A percentile compares a stretch with the other conserved stretches of the same genome.
phyloP scores from a whole-genome alignment of 345 rosid species.

The Bretschneidera sinensis region DNA sequence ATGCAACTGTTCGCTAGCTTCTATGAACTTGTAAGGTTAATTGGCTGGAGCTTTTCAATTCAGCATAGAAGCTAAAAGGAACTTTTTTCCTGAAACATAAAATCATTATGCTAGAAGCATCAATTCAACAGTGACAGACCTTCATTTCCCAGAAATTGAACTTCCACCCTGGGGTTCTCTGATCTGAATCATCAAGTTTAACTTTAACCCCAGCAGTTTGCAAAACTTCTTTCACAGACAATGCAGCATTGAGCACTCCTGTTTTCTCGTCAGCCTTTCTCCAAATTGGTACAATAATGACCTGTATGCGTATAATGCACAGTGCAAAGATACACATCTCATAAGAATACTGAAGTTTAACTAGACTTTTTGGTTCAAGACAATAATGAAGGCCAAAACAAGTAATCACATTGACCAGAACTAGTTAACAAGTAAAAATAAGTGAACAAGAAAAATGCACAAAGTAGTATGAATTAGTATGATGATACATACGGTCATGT shows the following conservation, averaged over 20 bases:
- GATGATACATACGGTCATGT: no score
- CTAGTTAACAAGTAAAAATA: no score
- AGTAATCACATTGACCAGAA: no score
- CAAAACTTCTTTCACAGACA: constrained; percentile 55
- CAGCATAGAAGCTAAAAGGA: background rate
- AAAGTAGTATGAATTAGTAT: no score
- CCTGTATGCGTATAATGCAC: constrained; percentile 32
- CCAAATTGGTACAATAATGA: constrained; percentile 87
- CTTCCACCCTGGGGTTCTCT: constrained; percentile 88
- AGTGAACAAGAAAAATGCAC: no score
- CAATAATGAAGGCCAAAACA: no score
- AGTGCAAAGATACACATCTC: background rate
- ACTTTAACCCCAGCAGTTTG: constrained; percentile 66
- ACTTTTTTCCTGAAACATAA: background rate
- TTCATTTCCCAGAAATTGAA: constrained; percentile 98
- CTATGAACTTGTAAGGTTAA: no score
- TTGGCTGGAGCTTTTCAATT: no score
- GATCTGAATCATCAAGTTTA: constrained; percentile 86
- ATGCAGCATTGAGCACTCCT: constrained; percentile 66
- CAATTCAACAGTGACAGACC: constrained; percentile 29
- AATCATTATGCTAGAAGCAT: background rate
- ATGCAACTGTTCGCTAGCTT: background rate
- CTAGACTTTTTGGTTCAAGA: background rate
- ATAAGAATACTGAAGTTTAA: constrained; percentile 1
- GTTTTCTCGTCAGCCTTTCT: constrained; percentile 71